A percentile compares a stretch with the other conserved stretches of the same genome.
Evolutionary conservation across 1,139 yeast species (phyloP).

Genomic region (Taphrina confusa): DNA sequence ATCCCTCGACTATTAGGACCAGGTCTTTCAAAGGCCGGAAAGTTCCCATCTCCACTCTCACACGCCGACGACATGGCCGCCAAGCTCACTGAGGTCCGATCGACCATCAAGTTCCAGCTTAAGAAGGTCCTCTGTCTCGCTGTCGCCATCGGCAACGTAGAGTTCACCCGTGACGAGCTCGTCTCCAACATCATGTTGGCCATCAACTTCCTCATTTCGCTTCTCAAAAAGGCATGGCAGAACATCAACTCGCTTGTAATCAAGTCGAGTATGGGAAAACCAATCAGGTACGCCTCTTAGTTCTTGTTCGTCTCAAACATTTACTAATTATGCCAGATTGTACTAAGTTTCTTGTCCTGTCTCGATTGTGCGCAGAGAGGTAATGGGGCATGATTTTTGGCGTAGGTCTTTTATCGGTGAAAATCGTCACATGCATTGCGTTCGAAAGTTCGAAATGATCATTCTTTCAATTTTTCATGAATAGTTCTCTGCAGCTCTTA

Average conservation of each 20-base stretch:
- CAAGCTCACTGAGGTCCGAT: constrained; percentile 96
- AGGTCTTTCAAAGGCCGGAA: constrained; percentile 99
- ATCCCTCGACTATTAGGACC: constrained; percentile 99
- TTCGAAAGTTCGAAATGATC: background rate
- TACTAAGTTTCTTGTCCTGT: background rate
- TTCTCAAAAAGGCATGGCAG: constrained; percentile 99
- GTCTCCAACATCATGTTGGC: constrained; percentile 99
- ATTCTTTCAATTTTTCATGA: too few species aligned
- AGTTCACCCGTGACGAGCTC: constrained; percentile 95
- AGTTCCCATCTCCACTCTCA: constrained; percentile 99
- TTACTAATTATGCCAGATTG: too few species aligned
- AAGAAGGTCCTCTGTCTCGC: constrained; percentile 86
- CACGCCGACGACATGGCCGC: constrained; percentile 97
- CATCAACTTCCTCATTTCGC: constrained; percentile 98
- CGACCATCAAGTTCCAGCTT: constrained; percentile 99
- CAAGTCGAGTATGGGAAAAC: constrained; percentile 99
- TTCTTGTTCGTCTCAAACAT: too few species aligned
- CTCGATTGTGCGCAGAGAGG: too few species aligned
- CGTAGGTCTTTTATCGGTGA: constrained; percentile 1
- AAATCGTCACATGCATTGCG: constrained; percentile 1
- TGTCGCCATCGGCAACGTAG: constrained; percentile 96
- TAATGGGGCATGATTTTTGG: background rate
- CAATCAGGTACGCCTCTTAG: constrained; percentile 67
- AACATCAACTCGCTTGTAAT: constrained; percentile 99
- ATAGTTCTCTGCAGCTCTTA: too few species aligned